phyloP scores from a whole-genome alignment of 139 green algal species.

The Tetraselmis chui region DNA sequence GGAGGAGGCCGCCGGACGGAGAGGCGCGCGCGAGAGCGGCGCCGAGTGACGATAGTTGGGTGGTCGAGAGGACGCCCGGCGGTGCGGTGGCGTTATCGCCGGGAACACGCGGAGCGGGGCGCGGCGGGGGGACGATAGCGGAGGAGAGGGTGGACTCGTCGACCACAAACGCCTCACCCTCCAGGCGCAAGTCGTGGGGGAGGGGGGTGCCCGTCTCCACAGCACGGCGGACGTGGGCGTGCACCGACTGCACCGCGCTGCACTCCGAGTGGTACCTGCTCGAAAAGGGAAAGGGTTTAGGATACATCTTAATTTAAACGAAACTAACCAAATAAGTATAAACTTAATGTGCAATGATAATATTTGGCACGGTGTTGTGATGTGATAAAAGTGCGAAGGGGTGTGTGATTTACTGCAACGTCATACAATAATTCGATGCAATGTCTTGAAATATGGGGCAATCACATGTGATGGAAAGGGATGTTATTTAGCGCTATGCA shows the following conservation, averaged over 20 bases:
- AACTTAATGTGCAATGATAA: no score
- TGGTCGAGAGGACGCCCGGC: slow-evolving; percentile 27
- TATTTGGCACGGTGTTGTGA: no score
- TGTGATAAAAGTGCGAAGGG: no score
- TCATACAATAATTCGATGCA: no score
- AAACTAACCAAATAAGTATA: no score
- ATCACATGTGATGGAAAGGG: no score
- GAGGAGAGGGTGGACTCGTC: slow-evolving; percentile 28
- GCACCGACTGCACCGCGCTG: slow-evolving; percentile 54
- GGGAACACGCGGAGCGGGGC: not conserved
- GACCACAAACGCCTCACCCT: slow-evolving; percentile 44
- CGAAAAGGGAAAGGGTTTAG: no score
- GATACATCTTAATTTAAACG: no score
- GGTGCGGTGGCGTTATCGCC: slow-evolving; percentile 17
- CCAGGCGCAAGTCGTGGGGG: slow-evolving; percentile 39
- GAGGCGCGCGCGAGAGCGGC: slow-evolving; percentile 17
- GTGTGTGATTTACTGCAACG: no score
- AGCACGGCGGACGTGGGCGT: slow-evolving; percentile 35
- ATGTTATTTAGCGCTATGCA: no score
- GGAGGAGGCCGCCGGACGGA: slow-evolving; percentile 28
- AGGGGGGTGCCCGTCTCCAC: slow-evolving; percentile 39
- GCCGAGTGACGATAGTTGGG: slow-evolving; percentile 38
- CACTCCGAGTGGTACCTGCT: slow-evolving; percentile 55
- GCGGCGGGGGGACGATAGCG: slow-evolving; percentile 16
- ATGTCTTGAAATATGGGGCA: no score